Evolutionary conservation across 2,329 filamentous ascomycete genomes (phyloP).

Genomic region (Alternaria infectoria): DNA sequence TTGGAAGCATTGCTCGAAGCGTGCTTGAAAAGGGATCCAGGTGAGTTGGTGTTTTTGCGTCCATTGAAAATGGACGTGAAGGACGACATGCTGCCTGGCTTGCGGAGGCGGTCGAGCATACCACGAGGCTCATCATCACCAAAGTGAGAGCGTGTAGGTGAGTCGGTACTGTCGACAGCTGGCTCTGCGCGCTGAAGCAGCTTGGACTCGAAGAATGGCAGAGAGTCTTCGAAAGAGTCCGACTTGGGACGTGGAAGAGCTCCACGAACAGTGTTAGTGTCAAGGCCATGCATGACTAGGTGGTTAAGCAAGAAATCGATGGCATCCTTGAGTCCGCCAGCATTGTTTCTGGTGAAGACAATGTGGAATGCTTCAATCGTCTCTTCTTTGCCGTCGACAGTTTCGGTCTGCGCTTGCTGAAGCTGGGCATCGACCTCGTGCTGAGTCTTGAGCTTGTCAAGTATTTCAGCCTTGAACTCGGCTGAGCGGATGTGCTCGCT

Average conservation of each 20-base stretch:
- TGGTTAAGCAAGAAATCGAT: conserved; percentile 91
- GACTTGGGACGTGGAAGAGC: conserved; percentile 98
- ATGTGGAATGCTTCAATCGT: conserved; percentile 55
- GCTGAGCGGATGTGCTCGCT: conserved; percentile 81
- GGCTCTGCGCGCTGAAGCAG: conserved; percentile 90
- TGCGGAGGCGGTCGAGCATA: conserved; percentile 89
- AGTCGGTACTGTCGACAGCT: conserved; percentile 77
- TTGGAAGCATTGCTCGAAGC: conserved; percentile 90
- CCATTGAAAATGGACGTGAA: conserved; percentile 95
- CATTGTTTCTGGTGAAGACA: conserved; percentile 93
- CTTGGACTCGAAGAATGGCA: conserved; percentile 97
- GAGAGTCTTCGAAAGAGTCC: conserved; percentile 95
- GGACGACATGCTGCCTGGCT: conserved; percentile 91
- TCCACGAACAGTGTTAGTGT: conserved; percentile 81
- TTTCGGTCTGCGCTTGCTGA: conserved; percentile 57
- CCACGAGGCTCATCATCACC: conserved; percentile 79
- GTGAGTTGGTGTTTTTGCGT: conserved; percentile 87
- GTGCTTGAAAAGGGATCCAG: conserved; percentile 82
- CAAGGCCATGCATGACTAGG: conserved; percentile 86
- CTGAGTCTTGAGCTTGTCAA: conserved; percentile 84
- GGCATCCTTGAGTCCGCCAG: conserved; percentile 91
- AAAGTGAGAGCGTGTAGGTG: conserved; percentile 84
- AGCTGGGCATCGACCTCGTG: conserved; percentile 89
- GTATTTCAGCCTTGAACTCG: conserved; percentile 80
- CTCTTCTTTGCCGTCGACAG: conserved; percentile 50